These are phyloP conservation scores for Paraphysoderma sedebokerense DNA, from an alignment of 371 early-diverging fungal species.

Conservation along the genomic window DNA sequence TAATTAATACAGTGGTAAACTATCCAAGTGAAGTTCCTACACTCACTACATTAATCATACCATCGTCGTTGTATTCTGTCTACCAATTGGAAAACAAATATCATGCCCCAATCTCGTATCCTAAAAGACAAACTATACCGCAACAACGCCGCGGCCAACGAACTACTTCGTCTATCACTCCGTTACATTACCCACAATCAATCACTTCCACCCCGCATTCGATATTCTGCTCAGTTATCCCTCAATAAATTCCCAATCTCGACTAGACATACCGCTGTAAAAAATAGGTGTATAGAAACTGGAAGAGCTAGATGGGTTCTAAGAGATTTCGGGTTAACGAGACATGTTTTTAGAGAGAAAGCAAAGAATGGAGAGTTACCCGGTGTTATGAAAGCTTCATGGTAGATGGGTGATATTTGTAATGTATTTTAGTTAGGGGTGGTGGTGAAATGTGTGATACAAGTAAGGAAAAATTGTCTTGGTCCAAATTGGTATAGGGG, in stretches of 20 bases:
- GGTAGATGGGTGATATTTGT: no score
- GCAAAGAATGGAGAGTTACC: constrained; percentile 66
- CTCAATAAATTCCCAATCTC: constrained; percentile 54
- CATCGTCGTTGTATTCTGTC: no score
- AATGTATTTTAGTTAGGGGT: no score
- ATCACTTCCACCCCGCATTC: constrained; percentile 48
- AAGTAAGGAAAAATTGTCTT: no score
- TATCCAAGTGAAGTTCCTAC: no score
- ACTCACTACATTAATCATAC: no score
- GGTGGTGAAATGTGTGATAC: no score
- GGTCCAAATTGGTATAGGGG: no score
- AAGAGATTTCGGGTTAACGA: constrained; percentile 56
- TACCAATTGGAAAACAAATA: neutral
- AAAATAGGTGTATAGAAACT: constrained; percentile 61
- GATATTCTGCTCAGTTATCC: constrained; percentile 65
- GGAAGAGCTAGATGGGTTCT: constrained; percentile 70
- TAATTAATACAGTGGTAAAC: no score
- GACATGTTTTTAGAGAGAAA: constrained; percentile 66
- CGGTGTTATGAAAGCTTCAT: constrained; percentile 64
- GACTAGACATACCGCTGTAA: constrained; percentile 44
- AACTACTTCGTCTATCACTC: constrained; percentile 56
- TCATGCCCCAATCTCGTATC: constrained; percentile 25
- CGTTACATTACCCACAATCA: constrained; percentile 67
- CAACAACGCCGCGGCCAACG: constrained; percentile 43
- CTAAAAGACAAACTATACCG: constrained; percentile 60